phyloP scores from a whole-genome alignment of 176 grass and related monocot species.

The Carex myosuroides region DNA sequence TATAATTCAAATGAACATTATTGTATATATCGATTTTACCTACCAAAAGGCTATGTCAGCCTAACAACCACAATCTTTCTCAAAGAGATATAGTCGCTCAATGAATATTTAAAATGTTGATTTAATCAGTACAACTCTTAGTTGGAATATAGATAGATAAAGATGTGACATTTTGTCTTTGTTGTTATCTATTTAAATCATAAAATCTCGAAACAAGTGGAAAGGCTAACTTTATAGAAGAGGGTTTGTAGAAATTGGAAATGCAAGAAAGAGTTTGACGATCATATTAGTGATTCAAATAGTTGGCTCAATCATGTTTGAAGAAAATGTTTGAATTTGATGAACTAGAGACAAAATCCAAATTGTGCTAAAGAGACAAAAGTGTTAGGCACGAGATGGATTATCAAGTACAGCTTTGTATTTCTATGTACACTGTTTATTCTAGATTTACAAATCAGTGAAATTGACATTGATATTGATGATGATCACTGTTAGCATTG shows the following conservation, averaged over 20 bases:
- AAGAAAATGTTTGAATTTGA: neutral
- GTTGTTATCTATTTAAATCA: neutral
- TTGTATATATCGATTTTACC: neutral
- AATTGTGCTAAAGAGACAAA: neutral
- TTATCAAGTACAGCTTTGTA: neutral
- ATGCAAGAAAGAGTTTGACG: neutral
- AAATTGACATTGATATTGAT: no score
- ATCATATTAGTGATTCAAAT: neutral
- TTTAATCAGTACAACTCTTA: neutral
- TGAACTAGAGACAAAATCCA: neutral
- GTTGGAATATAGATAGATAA: neutral
- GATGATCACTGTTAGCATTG: no score
- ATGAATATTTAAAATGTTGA: neutral
- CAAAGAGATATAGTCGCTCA: neutral
- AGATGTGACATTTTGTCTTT: neutral
- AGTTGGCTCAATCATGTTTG: neutral
- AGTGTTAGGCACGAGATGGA: neutral
- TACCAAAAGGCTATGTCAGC: neutral
- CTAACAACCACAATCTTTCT: neutral
- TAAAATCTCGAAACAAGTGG: neutral
- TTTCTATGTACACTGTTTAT: no score
- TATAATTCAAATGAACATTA: neutral
- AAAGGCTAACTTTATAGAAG: neutral
- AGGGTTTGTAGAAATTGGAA: neutral
- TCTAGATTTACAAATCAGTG: no score